Evolutionary conservation across 2,329 filamentous ascomycete species (phyloP).

Genomic region (Dothistroma septosporum): DNA sequence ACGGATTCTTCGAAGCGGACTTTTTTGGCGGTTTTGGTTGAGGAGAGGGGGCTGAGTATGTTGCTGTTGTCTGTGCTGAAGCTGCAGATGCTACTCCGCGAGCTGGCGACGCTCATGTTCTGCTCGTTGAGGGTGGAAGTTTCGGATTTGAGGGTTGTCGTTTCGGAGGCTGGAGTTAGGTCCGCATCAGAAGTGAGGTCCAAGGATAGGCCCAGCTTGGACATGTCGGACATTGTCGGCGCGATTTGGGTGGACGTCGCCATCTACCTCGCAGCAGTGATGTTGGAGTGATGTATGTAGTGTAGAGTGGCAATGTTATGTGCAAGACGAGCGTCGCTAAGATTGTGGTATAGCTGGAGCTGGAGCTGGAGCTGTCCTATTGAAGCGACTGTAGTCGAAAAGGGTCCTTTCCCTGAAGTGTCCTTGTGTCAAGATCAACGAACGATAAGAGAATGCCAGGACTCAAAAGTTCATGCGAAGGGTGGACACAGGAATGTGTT

Average conservation of each 20-base stretch:
- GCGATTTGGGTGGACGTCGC: neutral
- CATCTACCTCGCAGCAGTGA: neutral
- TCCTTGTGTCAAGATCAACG: neutral
- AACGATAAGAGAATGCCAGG: conserved; percentile 2
- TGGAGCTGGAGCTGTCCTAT: neutral
- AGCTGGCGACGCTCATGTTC: conserved; percentile 6
- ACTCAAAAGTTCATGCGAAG: conserved; percentile 1
- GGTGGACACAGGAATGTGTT: conserved; percentile 5
- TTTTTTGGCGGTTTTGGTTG: conserved; percentile 7
- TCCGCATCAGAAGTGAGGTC: conserved; percentile 6
- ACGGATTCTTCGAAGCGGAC: conserved; percentile 16
- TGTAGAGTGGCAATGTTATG: neutral
- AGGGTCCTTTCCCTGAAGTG: neutral
- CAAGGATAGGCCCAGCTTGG: conserved; percentile 4
- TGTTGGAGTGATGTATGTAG: neutral
- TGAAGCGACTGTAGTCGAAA: neutral
- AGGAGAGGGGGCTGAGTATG: neutral
- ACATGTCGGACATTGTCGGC: neutral
- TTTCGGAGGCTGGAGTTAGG: conserved; percentile 6
- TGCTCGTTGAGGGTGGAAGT: conserved; percentile 9
- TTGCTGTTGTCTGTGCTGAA: conserved; percentile 11
- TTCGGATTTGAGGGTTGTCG: conserved; percentile 8
- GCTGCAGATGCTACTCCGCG: conserved; percentile 13
- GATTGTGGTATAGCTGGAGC: neutral
- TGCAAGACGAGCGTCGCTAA: neutral